Conservation (phyloP, 2,329 filamentous ascomycete genomes). For the Fusarium secorum region DNA sequence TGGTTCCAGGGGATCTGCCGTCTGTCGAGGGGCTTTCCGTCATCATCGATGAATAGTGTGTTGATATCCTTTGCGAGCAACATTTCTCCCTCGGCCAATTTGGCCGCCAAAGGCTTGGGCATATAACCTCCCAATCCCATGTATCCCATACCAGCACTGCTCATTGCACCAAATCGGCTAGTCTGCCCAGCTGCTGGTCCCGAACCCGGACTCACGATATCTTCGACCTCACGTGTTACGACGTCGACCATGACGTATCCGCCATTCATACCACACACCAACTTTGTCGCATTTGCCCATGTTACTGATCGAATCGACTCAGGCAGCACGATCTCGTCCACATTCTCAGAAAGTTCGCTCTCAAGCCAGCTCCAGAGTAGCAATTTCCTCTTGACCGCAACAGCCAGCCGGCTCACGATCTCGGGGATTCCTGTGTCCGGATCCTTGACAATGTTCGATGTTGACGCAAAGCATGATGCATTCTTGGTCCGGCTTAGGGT, state of each 20-base stretch:
- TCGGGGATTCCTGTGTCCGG: slow-evolving; percentile 85
- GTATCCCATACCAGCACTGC: slow-evolving; percentile 90
- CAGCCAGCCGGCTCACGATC: slow-evolving; percentile 89
- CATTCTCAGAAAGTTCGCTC: slow-evolving; percentile 81
- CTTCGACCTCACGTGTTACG: slow-evolving; percentile 73
- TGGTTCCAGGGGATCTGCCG: slow-evolving; percentile 90
- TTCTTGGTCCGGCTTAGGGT: slow-evolving; percentile 84
- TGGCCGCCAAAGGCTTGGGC: slow-evolving; percentile 86
- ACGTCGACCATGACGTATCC: slow-evolving; percentile 92
- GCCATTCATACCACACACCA: slow-evolving; percentile 90
- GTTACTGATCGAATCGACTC: slow-evolving; percentile 88
- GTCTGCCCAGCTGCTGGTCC: slow-evolving; percentile 70
- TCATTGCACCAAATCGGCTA: slow-evolving; percentile 82
- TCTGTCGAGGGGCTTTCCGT: slow-evolving; percentile 82
- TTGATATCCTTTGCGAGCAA: slow-evolving; percentile 98
- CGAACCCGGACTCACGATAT: slow-evolving; percentile 80
- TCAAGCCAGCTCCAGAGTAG: slow-evolving; percentile 96
- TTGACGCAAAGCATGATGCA: slow-evolving; percentile 89
- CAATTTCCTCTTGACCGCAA: slow-evolving; percentile 90
- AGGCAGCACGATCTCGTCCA: slow-evolving; percentile 78
- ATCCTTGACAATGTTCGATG: slow-evolving; percentile 95
- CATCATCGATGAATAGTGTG: slow-evolving; percentile 86
- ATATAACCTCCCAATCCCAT: slow-evolving; percentile 94
- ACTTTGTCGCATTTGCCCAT: slow-evolving; percentile 86
- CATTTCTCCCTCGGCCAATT: slow-evolving; percentile 82